A percentile compares a stretch with the other conserved stretches of the same genome.
phyloP scores from a whole-genome alignment of 805 yeast genomes.

The Metschnikowia bowlesiae region DNA sequence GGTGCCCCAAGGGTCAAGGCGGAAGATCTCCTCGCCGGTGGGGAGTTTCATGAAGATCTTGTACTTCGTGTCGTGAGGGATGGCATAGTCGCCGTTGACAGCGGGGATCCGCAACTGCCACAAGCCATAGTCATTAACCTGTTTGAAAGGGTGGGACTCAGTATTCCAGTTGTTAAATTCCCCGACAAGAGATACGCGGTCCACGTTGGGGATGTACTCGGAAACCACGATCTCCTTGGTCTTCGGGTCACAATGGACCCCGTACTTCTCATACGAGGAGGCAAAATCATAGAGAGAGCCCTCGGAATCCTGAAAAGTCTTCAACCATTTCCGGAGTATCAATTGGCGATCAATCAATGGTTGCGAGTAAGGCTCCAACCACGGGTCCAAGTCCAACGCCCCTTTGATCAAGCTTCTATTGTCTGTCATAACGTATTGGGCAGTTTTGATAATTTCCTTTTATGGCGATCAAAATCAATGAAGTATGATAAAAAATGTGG shows the following conservation, averaged over 20 bases:
- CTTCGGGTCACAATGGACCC: conserved; percentile 57
- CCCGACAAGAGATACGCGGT: conserved; percentile 72
- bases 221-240: conserved; percentile 57
- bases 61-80: conserved; percentile 77
- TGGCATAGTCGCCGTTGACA: conserved; percentile 52
- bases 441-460: background rate
- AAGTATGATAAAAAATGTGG: background rate
- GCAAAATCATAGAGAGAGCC: conserved; percentile 63
- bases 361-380: conserved; percentile 74
- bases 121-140: conserved; percentile 61
- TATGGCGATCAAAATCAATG: background rate
- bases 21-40: conserved; percentile 65
- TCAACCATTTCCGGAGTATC: conserved; percentile 60
- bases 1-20: conserved; percentile 86
- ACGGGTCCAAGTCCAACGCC: conserved; percentile 75
- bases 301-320: conserved; percentile 51
- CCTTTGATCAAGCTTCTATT: conserved; percentile 37
- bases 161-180: conserved; percentile 87
- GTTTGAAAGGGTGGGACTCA: conserved; percentile 48
- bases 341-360: conserved; percentile 65
- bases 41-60: conserved; percentile 64
- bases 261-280: conserved; percentile 69
- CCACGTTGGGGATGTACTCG: conserved; percentile 92
- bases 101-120: conserved; percentile 64
- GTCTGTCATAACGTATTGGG: background rate